A percentile compares a stretch with the other conserved stretches of the same genome.
These are phyloP conservation scores for Aleurites moluccanus DNA, from an alignment of 441 rosid species.

Conservation along the genomic window DNA sequence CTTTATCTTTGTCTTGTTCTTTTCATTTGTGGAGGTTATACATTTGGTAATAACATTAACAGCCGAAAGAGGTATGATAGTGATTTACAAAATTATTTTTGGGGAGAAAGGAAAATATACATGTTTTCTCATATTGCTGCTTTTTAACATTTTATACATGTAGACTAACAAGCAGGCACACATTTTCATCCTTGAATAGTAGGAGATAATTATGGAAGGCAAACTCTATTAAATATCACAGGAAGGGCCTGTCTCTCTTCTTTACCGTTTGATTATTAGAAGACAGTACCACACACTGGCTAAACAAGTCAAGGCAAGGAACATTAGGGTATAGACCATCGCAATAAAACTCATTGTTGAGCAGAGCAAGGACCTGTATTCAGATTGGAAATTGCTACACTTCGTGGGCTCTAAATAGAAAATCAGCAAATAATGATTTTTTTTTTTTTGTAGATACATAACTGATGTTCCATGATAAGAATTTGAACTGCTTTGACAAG, in stretches of 20 bases:
- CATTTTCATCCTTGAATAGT: background rate
- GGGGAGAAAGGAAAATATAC: background rate
- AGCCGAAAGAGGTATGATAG: background rate
- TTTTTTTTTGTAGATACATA: too few relatives aligned
- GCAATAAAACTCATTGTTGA: too few relatives aligned
- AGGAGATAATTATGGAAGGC: background rate
- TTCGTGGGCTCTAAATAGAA: too few relatives aligned
- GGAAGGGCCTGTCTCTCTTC: background rate
- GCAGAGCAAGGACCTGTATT: too few relatives aligned
- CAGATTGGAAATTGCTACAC: too few relatives aligned
- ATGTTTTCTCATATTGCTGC: background rate
- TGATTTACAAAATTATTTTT: constrained; percentile 6
- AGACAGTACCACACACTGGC: background rate
- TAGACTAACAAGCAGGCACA: background rate
- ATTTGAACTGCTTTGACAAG: too few relatives aligned
- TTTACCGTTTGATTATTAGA: too few relatives aligned
- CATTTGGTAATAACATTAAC: background rate
- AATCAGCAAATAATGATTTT: too few relatives aligned
- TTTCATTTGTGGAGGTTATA: constrained; percentile 11
- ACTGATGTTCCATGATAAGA: too few relatives aligned
- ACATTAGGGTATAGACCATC: background rate
- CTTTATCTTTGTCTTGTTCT: background rate
- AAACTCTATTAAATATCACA: background rate
- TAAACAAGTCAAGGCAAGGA: background rate
- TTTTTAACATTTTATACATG: background rate